Conservation (phyloP, 371 early-diverging fungal genomes). For the Lichtheimia hyalospora region DNA sequence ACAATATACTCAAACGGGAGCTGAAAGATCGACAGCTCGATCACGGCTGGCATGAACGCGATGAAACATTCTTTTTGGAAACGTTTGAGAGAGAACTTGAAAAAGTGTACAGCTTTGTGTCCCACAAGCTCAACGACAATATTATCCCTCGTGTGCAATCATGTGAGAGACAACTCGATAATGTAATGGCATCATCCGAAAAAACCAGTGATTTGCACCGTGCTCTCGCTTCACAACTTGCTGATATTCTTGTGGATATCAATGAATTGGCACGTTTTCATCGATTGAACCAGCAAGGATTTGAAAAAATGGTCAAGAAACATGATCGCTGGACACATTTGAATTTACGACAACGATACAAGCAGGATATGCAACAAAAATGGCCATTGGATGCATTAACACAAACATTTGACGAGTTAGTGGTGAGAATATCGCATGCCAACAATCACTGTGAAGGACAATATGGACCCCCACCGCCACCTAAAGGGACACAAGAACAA, state of each 20-base stretch:
- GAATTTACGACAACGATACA: slow-evolving; percentile 71
- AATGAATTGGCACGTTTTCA: slow-evolving; percentile 90
- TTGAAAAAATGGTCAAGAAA: slow-evolving; percentile 95
- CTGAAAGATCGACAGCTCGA: slow-evolving; percentile 36
- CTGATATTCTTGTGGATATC: slow-evolving; percentile 76
- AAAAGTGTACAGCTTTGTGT: slow-evolving; percentile 82
- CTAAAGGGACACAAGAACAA: slow-evolving; percentile 19
- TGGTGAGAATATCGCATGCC: slow-evolving; percentile 73
- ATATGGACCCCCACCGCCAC: not conserved
- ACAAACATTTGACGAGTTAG: slow-evolving; percentile 83
- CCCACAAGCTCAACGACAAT: slow-evolving; percentile 74
- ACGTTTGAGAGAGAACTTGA: slow-evolving; percentile 77
- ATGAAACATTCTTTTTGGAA: slow-evolving; percentile 75
- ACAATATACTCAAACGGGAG: slow-evolving; percentile 34
- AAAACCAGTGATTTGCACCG: slow-evolving; percentile 33
- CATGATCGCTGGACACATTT: slow-evolving; percentile 91
- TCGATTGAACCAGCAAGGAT: slow-evolving; percentile 92
- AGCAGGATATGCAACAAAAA: slow-evolving; percentile 68
- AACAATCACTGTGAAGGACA: slow-evolving; percentile 11
- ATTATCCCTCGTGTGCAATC: slow-evolving; percentile 70
- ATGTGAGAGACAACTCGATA: slow-evolving; percentile 58
- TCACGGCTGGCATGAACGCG: slow-evolving; percentile 54
- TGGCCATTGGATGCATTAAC: slow-evolving; percentile 60
- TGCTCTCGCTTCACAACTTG: slow-evolving; percentile 67
- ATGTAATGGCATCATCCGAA: not conserved